A percentile compares a stretch with the other conserved stretches of the same genome.
These are phyloP conservation scores for Begonia masoniana DNA, from an alignment of 306 rosid species.

Conservation along the genomic window DNA sequence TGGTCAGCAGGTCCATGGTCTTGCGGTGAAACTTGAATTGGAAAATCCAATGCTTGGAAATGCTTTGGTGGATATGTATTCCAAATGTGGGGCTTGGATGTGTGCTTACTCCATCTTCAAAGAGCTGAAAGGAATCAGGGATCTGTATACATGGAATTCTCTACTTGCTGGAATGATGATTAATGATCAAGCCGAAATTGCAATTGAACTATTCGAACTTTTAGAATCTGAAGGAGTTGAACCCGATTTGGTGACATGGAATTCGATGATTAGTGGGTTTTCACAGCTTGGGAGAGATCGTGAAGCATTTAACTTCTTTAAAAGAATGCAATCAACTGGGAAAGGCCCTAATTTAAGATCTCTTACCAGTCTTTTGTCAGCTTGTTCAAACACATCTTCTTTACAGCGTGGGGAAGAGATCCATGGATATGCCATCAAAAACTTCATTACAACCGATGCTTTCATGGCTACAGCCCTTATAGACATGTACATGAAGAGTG, in stretches of 20 bases:
- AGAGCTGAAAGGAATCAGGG: constrained; percentile 19
- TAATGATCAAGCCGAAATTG: constrained; percentile 33
- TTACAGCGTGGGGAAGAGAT: constrained; percentile 46
- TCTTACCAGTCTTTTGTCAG: constrained; percentile 47
- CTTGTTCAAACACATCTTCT: constrained; percentile 36
- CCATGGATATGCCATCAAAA: constrained; percentile 42
- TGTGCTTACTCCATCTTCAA: constrained; percentile 28
- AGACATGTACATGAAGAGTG: constrained; percentile 65
- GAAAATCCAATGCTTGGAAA: constrained; percentile 36
- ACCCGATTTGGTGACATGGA: constrained; percentile 73
- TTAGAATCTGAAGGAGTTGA: constrained; percentile 29
- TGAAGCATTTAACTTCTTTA: constrained; percentile 45
- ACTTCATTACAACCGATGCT: constrained; percentile 19
- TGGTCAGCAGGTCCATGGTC: constrained; percentile 61
- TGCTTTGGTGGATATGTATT: constrained; percentile 56
- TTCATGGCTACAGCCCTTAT: constrained; percentile 56
- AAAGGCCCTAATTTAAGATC: constrained; percentile 35
- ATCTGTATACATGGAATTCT: constrained; percentile 54
- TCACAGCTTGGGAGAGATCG: constrained; percentile 29
- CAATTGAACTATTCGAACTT: constrained; percentile 31
- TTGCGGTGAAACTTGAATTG: constrained; percentile 21
- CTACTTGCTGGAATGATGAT: constrained; percentile 64
- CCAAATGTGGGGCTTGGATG: constrained; percentile 55
- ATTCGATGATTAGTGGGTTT: constrained; percentile 52
- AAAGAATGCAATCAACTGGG: constrained; percentile 40